phyloP scores from a whole-genome alignment of 2,329 filamentous ascomycete genomes.

The Botrytis elliptica region DNA sequence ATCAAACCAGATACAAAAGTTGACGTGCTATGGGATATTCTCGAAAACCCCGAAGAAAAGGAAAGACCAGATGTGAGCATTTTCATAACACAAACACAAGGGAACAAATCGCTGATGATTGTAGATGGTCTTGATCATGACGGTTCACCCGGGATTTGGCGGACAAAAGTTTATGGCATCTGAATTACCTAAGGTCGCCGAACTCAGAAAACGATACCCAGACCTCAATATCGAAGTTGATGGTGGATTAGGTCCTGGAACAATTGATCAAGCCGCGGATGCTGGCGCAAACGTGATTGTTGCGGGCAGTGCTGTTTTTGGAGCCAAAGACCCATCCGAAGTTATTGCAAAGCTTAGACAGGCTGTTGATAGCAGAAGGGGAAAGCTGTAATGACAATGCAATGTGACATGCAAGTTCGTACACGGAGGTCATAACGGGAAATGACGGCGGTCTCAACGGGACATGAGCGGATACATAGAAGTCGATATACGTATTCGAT shows the following conservation, averaged over 20 bases:
- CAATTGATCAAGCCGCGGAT: slow-evolving; percentile 90
- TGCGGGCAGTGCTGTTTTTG: slow-evolving; percentile 93
- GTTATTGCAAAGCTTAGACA: slow-evolving; percentile 81
- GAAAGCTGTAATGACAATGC: slow-evolving; percentile 27
- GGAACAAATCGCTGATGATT: slow-evolving; percentile 22
- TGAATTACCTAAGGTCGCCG: slow-evolving; percentile 89
- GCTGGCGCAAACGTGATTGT: slow-evolving; percentile 98
- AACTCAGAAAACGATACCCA: slow-evolving; percentile 79
- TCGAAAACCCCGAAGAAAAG: slow-evolving; percentile 68
- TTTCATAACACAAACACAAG: background rate
- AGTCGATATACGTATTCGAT: background rate
- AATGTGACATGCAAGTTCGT: background rate
- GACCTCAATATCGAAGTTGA: slow-evolving; percentile 97
- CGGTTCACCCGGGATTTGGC: slow-evolving; percentile 94
- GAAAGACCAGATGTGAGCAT: slow-evolving; percentile 86
- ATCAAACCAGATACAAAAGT: slow-evolving; percentile 92
- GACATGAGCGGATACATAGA: background rate
- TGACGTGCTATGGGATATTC: slow-evolving; percentile 86
- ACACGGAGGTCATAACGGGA: slow-evolving; percentile 1
- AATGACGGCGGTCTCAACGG: background rate
- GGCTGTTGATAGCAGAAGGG: slow-evolving; percentile 65
- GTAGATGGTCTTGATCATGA: slow-evolving; percentile 98
- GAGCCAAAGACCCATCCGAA: slow-evolving; percentile 80
- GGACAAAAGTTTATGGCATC: slow-evolving; percentile 98
- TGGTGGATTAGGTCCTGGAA: slow-evolving; percentile 82